Evolutionary conservation across 1,284 basidiomycete species (phyloP).

Genomic region (Sparassis latifolia): DNA sequence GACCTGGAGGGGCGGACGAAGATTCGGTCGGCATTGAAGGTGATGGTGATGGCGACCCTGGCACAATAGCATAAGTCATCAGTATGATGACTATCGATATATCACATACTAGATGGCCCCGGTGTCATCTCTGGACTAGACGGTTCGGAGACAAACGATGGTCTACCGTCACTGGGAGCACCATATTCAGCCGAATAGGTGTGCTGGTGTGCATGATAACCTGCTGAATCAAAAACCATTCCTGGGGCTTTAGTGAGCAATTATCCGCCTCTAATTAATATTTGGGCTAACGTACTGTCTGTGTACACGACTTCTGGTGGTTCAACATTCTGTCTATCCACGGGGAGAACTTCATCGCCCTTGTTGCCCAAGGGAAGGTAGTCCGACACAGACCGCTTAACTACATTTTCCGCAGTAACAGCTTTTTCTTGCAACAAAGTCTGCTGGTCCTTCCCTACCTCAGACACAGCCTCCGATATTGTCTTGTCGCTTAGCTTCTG

Average conservation of each 20-base stretch:
- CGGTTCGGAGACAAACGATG: constrained; percentile 10
- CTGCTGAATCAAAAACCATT: constrained; percentile 59
- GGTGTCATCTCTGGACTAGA: constrained; percentile 15
- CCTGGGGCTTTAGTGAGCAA: constrained; percentile 28
- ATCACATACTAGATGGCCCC: constrained; percentile 16
- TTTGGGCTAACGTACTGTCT: constrained; percentile 39
- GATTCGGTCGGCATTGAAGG: background rate
- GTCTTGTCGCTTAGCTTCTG: constrained; percentile 24
- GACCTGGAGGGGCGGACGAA: constrained; percentile 6
- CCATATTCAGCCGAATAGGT: constrained; percentile 35
- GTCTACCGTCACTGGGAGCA: constrained; percentile 17
- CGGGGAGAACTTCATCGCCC: constrained; percentile 50
- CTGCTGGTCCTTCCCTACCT: constrained; percentile 15
- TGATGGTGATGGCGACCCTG: constrained; percentile 14
- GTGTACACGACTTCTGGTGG: constrained; percentile 66
- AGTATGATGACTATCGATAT: too few species aligned
- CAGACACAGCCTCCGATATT: constrained; percentile 18
- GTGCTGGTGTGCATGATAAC: constrained; percentile 50
- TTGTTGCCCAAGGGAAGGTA: constrained; percentile 14
- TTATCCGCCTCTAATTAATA: too few species aligned
- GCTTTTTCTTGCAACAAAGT: constrained; percentile 19
- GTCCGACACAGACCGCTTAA: constrained; percentile 7
- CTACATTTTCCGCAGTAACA: constrained; percentile 18
- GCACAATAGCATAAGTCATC: too few species aligned
- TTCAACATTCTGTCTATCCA: constrained; percentile 37